Evolutionary conservation across 2,329 filamentous ascomycete genomes (phyloP), one percentile per base, ranked within the genome.

Genomic region (Berkeleyomyces basicola): DNA sequence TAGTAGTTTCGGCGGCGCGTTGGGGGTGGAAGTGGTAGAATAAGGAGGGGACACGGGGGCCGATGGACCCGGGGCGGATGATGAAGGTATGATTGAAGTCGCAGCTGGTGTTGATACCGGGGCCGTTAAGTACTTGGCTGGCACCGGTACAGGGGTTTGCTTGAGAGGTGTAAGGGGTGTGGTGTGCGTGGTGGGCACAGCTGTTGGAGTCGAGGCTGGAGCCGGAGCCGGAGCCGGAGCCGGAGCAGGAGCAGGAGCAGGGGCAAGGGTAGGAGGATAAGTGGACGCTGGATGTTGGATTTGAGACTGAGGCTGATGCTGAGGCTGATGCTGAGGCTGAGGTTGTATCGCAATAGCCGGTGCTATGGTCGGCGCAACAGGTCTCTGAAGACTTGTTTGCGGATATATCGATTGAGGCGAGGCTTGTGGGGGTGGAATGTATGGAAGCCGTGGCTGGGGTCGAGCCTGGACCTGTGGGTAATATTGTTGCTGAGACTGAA

Each of bases 111-210:
- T 42, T 36, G 59, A 16, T 4, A 47, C 37, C n/a, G 62, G 66
- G 5, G 61, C 66, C 31, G 65, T 63, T 53, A 71, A 59, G 68
- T 70, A 75, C 61, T 75, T 74, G 4, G 75, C 72, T 1, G 75
- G 75, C 7, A 77, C 66, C 9, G 75, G 75, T 4, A 77, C 75
- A 2, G 75, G 75, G 1, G 75, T 76, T 62, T 77, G 69, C 66
- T 76, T 77, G 11, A 71, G 67, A 6, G 49, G 33, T 14, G 33
- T 77, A 11, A 71, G 67, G 31, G 49, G 33, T 14, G 33, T 37
- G 49, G 31, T 37, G 5, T 31, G 49, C 7, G 49, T 37, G 14
- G 42, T 37, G 51, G 61, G 33, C 36, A 43, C 42, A 58, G 31
- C 16, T 3, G 51, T 33, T 33, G 42, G 23, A 7, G 43, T 11